Conservation (phyloP, 441 rosid genomes). For the Manihot esculenta region DNA sequence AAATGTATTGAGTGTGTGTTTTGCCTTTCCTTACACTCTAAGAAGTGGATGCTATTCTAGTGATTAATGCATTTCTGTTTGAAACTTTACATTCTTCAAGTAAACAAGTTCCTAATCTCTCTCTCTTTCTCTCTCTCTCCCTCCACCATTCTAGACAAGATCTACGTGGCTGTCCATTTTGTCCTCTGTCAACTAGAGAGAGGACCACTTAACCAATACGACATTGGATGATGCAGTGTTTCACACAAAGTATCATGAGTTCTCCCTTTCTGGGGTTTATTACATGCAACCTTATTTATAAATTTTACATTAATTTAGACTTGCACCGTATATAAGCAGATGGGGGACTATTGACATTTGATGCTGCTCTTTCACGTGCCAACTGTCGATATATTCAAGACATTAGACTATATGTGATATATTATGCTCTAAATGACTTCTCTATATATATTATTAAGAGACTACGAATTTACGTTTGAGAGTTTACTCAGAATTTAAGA, state of each 20-base stretch:
- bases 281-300: not conserved
- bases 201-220: conserved; percentile 33
- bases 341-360: no score
- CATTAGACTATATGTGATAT: not conserved
- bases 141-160: not conserved
- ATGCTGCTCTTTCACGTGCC: not conserved
- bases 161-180: conserved; percentile 22
- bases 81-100: conserved; percentile 7
- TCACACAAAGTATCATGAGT: not conserved
- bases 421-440: not conserved
- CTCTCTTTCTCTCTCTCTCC: not conserved
- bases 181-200: conserved; percentile 5
- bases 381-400: not conserved
- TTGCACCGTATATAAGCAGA: not conserved
- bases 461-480: no score
- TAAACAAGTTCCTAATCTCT: conserved; percentile 1
- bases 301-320: not conserved
- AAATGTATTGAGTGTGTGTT: not conserved
- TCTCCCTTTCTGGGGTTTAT: not conserved
- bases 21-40: conserved; percentile 8
- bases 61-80: conserved; percentile 17
- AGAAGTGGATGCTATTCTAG: conserved; percentile 13
- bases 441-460: no score
- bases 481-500: no score
- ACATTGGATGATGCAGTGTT: conserved; percentile 16